Evolutionary conservation across 441 rosid genomes (phyloP).

Genomic region (Euphorbia corollata): DNA sequence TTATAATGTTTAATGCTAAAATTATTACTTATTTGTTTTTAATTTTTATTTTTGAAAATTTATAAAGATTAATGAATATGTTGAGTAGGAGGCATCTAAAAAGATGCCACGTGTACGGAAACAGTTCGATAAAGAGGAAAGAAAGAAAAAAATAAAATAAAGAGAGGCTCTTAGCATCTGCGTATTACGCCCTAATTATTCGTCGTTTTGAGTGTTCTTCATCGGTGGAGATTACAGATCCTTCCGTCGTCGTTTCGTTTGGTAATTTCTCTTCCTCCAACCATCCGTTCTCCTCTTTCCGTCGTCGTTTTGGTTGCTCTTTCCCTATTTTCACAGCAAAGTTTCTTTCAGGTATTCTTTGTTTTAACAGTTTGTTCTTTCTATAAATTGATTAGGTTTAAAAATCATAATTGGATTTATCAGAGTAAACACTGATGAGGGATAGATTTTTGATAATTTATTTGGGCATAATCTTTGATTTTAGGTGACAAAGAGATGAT

Average conservation of each 20-base stretch:
- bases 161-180: slow-evolving; percentile 3
- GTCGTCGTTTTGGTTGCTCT: slow-evolving; percentile 23
- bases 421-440: not conserved
- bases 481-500: not conserved
- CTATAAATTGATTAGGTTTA: not conserved
- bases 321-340: slow-evolving; percentile 1
- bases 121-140: slow-evolving; percentile 6
- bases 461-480: not conserved
- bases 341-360: not conserved
- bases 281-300: slow-evolving; percentile 8
- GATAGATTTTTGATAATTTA: slow-evolving; percentile 9
- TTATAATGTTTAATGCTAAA: too few relatives aligned
- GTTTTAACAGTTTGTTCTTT: not conserved
- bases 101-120: slow-evolving; percentile 5
- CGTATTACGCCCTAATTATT: slow-evolving; percentile 13
- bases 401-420: not conserved
- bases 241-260: slow-evolving; percentile 23
- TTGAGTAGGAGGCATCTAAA: not conserved
- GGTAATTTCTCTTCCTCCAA: not conserved
- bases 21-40: too few relatives aligned
- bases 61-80: too few relatives aligned
- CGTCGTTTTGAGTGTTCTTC: slow-evolving; percentile 20
- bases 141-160: not conserved
- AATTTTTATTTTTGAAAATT: too few relatives aligned
- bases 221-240: slow-evolving; percentile 4